These are phyloP conservation scores for Tetradesmus obliquus DNA, from an alignment of 139 green algal species.

Conservation along the genomic window DNA sequence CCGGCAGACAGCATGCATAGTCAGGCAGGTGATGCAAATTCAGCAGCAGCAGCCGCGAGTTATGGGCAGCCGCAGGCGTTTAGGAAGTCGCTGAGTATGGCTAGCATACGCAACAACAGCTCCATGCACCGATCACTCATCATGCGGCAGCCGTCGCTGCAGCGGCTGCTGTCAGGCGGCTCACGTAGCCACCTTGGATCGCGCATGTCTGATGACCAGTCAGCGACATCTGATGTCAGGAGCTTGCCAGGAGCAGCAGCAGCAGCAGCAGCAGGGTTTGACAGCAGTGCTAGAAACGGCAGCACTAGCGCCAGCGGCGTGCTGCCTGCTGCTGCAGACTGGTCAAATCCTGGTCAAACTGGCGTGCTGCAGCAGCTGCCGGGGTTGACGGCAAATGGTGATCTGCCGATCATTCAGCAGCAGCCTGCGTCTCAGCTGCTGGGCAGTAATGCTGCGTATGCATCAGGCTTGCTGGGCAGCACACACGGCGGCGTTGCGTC, in stretches of 20 bases:
- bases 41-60: not conserved
- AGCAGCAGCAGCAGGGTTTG: not conserved
- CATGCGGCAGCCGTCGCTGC: constrained; percentile 17
- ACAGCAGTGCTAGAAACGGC: not conserved
- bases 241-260: not conserved
- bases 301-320: not conserved
- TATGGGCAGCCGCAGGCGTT: not conserved
- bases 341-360: not conserved
- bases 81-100: not conserved
- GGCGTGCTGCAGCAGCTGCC: not conserved
- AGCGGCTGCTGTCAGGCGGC: constrained; percentile 6
- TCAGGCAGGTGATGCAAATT: not conserved
- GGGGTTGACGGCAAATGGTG: not conserved
- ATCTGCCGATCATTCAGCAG: constrained; percentile 28
- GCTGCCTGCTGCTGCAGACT: not conserved
- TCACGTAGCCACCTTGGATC: not conserved
- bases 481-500: not conserved
- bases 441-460: not conserved
- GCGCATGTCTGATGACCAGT: not conserved
- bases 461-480: not conserved
- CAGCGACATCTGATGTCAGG: not conserved
- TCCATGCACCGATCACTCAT: not conserved
- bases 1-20: not conserved
- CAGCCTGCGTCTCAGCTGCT: not conserved
- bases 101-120: not conserved